Evolutionary conservation across 345 rosid species (phyloP).

Genomic region (Rhizophora mangle): DNA sequence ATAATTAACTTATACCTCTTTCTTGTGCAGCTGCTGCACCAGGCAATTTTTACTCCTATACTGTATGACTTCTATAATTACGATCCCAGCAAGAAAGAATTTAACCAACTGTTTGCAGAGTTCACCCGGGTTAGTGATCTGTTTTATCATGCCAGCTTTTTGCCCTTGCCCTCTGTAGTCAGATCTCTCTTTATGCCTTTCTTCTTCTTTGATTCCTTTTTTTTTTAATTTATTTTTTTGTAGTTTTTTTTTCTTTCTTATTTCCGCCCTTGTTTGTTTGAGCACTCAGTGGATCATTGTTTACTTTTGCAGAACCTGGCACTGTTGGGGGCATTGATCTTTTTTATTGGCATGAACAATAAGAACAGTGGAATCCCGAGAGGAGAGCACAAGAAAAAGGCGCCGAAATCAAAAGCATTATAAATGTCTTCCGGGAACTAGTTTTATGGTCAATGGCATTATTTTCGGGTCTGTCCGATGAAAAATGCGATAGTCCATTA

Average conservation of each 20-base stretch:
- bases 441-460: background rate
- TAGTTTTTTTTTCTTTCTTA: background rate
- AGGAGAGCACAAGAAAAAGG: constrained; percentile 55
- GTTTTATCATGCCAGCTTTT: background rate
- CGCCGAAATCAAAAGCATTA: constrained; percentile 48
- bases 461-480: background rate
- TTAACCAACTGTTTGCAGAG: constrained; percentile 42
- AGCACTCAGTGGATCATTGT: no score
- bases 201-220: background rate
- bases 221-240: background rate
- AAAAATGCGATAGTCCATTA: no score
- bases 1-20: constrained; percentile 1
- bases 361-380: constrained; percentile 51
- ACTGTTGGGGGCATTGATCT: constrained; percentile 64
- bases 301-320: constrained; percentile 53
- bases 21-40: constrained; percentile 56
- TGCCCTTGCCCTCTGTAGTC: background rate
- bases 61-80: constrained; percentile 72
- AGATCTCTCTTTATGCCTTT: background rate
- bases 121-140: constrained; percentile 52
- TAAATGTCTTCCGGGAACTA: background rate
- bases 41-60: constrained; percentile 39
- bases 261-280: constrained; percentile 6
- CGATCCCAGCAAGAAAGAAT: constrained; percentile 54
- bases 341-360: constrained; percentile 65